Conservation (phyloP, 2,329 filamentous ascomycete genomes). For the Aspergillus sp. region DNA sequence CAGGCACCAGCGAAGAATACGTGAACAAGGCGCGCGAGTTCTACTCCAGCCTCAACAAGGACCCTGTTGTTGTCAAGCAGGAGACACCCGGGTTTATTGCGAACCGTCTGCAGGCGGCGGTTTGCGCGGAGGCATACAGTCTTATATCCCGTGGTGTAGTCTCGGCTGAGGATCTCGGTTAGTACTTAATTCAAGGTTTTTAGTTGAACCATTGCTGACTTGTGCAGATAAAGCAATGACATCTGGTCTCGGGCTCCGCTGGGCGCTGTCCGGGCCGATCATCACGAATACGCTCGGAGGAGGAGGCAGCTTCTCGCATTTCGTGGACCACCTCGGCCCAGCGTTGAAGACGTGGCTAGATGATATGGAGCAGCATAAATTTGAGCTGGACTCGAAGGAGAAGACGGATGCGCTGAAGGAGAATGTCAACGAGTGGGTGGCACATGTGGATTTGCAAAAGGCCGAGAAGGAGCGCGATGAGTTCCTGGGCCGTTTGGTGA, state of each 20-base stretch:
- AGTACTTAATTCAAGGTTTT: neutral
- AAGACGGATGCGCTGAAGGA: neutral
- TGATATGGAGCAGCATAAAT: neutral
- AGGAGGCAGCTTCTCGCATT: constrained; percentile 44
- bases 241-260: neutral
- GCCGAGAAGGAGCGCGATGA: neutral
- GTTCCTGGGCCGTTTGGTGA: neutral
- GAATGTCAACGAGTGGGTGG: neutral
- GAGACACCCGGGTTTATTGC: neutral
- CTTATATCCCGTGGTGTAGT: neutral
- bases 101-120: neutral
- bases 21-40: neutral
- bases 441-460: neutral
- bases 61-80: neutral
- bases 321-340: neutral
- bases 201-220: neutral
- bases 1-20: neutral
- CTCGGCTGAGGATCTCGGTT: neutral
- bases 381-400: neutral
- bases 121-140: neutral
- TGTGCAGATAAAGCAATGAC: neutral
- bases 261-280: constrained; percentile 48
- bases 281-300: neutral
- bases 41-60: neutral
- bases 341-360: neutral